Conservation (phyloP, 805 yeast species). For the Saccharomycopsis sp. region DNA sequence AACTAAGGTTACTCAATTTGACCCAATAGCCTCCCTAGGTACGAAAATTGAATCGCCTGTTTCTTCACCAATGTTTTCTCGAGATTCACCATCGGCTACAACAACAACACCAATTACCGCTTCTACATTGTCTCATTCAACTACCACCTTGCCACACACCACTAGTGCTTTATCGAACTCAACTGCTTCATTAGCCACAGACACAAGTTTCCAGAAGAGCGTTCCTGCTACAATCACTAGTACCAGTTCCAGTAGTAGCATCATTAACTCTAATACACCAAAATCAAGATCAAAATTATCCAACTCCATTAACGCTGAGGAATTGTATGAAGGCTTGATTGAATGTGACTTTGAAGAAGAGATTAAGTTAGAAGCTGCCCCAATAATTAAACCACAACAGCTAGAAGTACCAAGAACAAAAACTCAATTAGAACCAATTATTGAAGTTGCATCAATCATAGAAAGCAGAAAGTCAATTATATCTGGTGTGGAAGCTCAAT, state of each 20-base stretch:
- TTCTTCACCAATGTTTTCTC: background rate
- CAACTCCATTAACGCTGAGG: constrained; percentile 4
- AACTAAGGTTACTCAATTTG: constrained; percentile 4
- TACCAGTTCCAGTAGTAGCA: too few relatives aligned
- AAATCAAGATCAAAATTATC: constrained; percentile 3
- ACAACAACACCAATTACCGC: background rate
- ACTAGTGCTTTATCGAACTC: background rate
- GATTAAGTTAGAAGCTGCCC: too few relatives aligned
- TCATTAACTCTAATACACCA: background rate
- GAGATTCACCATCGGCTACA: background rate
- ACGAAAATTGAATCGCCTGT: background rate
- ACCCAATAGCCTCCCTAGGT: constrained; percentile 9
- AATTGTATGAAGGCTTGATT: background rate
- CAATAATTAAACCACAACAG: too few relatives aligned
- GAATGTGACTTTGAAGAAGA: constrained; percentile 3
- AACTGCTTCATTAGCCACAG: background rate
- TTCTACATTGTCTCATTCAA: background rate
- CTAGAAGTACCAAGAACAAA: too few relatives aligned
- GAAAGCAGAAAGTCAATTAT: constrained; percentile 16
- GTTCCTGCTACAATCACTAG: too few relatives aligned
- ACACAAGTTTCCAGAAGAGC: background rate
- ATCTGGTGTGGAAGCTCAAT: constrained; percentile 18
- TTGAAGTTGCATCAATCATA: constrained; percentile 16
- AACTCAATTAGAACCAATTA: constrained; percentile 14
- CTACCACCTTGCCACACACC: background rate